Evolutionary conservation across 805 yeast genomes (phyloP).

Genomic region (Starmerella geochares): DNA sequence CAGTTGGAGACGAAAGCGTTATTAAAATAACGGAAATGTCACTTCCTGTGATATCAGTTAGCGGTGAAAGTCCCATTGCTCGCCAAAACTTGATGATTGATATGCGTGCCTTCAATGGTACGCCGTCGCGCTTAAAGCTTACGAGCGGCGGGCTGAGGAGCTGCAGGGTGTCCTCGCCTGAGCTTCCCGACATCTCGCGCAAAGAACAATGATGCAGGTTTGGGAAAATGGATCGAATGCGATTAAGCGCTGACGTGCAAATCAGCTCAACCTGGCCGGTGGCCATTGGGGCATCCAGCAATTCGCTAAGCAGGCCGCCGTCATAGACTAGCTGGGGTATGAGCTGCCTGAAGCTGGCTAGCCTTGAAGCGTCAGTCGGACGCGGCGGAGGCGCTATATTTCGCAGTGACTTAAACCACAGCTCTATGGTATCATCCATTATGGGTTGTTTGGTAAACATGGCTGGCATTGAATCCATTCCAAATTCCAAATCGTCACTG

Average conservation of each 20-base stretch:
- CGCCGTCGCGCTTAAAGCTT: slow-evolving; percentile 26
- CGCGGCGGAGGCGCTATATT: not conserved
- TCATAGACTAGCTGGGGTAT: slow-evolving; percentile 34
- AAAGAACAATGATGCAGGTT: slow-evolving; percentile 4
- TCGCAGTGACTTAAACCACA: slow-evolving; percentile 11
- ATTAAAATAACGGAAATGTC: slow-evolving; percentile 26
- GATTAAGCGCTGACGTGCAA: slow-evolving; percentile 5
- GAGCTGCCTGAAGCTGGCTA: slow-evolving; percentile 24
- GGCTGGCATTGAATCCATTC: not conserved
- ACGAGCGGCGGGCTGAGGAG: slow-evolving; percentile 30
- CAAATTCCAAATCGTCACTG: not conserved
- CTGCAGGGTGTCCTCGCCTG: slow-evolving; percentile 9
- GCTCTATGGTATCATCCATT: slow-evolving; percentile 4
- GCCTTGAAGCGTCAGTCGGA: slow-evolving; percentile 19
- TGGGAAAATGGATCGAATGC: slow-evolving; percentile 9
- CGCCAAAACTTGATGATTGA: slow-evolving; percentile 36
- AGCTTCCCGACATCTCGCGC: not conserved
- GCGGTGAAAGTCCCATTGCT: slow-evolving; percentile 32
- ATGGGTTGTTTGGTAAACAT: not conserved
- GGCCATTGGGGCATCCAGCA: slow-evolving; percentile 14
- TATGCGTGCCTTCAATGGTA: slow-evolving; percentile 30
- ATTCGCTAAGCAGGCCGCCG: slow-evolving; percentile 24
- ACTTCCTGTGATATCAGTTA: not conserved
- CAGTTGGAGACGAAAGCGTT: slow-evolving; percentile 17
- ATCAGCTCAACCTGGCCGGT: slow-evolving; percentile 11